Evolutionary conservation across 306 rosid species (phyloP).

Genomic region (Myrica gale): DNA sequence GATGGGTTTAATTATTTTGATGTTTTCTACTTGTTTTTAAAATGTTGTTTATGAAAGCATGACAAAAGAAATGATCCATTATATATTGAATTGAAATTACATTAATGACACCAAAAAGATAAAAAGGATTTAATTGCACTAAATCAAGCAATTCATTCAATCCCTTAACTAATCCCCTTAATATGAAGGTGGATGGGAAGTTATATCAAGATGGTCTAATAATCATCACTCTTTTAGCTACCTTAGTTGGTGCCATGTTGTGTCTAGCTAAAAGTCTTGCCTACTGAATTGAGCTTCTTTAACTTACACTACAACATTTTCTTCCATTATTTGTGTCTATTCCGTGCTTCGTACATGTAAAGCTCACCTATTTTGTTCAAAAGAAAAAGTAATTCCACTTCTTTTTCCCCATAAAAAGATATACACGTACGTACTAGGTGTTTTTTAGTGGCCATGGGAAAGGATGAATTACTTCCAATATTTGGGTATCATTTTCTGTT

Average conservation of each 20-base stretch:
- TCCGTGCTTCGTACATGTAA: background rate
- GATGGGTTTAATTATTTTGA: background rate
- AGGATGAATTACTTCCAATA: too few relatives aligned
- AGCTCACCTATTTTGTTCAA: background rate
- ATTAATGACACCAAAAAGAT: background rate
- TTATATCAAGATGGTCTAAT: conserved; percentile 28
- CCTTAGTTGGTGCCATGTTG: conserved; percentile 21
- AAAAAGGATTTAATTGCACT: background rate
- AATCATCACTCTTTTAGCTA: conserved; percentile 18
- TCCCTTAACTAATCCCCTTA: background rate
- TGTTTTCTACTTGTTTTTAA: too few relatives aligned
- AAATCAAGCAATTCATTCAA: background rate
- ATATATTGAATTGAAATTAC: background rate
- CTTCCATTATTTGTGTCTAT: background rate
- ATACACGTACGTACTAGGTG: too few relatives aligned
- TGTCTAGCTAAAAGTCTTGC: conserved; percentile 26
- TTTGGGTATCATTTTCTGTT: too few relatives aligned
- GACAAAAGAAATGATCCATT: background rate
- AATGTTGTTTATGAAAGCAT: background rate
- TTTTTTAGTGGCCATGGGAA: too few relatives aligned
- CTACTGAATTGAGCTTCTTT: background rate
- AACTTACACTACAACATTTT: background rate
- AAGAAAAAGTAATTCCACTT: background rate
- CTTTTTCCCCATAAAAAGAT: too few relatives aligned
- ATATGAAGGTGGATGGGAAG: conserved; percentile 33